Evolutionary conservation across 306 rosid genomes (phyloP).

Genomic region (Lathyrus tuberosus): DNA sequence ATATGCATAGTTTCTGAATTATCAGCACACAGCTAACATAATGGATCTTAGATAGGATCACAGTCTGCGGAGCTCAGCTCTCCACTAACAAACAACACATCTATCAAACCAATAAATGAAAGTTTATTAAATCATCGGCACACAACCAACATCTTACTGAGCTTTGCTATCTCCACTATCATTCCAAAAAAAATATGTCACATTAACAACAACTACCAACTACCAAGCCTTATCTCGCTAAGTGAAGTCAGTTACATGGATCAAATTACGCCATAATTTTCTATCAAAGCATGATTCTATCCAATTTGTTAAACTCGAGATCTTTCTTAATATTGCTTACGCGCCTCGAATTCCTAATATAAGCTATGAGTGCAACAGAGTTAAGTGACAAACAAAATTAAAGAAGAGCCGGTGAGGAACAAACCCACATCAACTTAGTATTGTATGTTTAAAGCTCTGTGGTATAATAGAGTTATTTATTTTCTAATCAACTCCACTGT

Average conservation of each 20-base stretch:
- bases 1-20: not conserved
- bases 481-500: not conserved
- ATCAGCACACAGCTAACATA: not conserved
- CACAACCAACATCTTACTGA: not conserved
- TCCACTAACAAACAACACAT: conserved; percentile 2
- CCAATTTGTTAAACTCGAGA: no score
- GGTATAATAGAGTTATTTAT: not conserved
- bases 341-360: not conserved
- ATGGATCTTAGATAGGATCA: not conserved
- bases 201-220: not conserved
- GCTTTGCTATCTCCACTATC: not conserved
- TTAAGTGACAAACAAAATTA: not conserved
- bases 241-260: no score
- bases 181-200: not conserved
- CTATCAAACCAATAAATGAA: not conserved
- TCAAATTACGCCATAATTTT: no score
- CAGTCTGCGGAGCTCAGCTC: not conserved
- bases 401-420: not conserved
- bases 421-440: not conserved
- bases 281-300: no score
- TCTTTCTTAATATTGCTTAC: not conserved
- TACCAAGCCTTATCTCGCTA: no score
- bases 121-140: not conserved
- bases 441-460: not conserved
- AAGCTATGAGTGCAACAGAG: not conserved